Conservation (phyloP, 2,329 filamentous ascomycete genomes). For the Blastomyces emzantsi region DNA sequence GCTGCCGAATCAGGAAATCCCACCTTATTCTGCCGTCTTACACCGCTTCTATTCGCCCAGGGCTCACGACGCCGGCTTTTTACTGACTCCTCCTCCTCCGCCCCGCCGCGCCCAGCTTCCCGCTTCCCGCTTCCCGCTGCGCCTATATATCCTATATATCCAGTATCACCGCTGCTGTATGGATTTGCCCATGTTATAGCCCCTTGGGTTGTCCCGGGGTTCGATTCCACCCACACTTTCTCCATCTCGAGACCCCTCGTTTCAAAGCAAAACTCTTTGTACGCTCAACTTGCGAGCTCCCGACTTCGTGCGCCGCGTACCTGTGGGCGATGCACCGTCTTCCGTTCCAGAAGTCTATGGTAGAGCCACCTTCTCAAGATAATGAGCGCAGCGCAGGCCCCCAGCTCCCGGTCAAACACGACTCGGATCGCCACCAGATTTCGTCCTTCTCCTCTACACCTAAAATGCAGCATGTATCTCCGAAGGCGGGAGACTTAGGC, state of each 20-base stretch:
- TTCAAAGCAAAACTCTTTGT: background rate
- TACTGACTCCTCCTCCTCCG: background rate
- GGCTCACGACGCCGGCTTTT: too few relatives aligned
- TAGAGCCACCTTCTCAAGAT: background rate
- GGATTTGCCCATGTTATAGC: background rate
- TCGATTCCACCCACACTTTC: background rate
- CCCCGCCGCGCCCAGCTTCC: background rate
- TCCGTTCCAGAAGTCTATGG: background rate
- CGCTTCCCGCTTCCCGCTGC: background rate
- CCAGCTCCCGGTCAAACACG: background rate
- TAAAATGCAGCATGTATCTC: background rate
- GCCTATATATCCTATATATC: background rate
- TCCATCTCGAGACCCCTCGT: background rate
- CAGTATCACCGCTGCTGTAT: background rate
- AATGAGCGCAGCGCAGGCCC: background rate
- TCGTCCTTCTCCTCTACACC: background rate
- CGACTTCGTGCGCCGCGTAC: background rate
- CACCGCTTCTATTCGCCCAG: background rate
- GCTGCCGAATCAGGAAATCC: background rate
- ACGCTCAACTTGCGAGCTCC: background rate
- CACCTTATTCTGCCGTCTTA: background rate
- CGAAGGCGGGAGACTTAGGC: background rate
- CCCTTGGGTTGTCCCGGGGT: background rate
- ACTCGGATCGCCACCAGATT: background rate
- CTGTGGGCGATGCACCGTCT: constrained; percentile 3